Base-by-base conservation (phyloP, 345 rosid genomes). In the Moricandia arvensis region DNA sequence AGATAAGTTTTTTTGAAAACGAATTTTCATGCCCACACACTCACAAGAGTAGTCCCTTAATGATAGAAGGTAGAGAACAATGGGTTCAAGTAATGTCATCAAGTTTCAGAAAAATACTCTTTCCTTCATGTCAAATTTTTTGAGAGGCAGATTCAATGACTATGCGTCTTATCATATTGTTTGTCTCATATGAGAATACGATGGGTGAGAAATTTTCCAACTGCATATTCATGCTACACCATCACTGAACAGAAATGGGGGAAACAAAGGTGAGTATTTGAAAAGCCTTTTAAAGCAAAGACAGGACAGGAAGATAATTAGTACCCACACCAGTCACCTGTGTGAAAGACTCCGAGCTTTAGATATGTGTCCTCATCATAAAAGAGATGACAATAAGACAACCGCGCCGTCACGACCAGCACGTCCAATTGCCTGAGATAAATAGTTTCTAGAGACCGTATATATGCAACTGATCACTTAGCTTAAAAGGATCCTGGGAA, bases 351-450 rank as follows among this genome's bases (percentile, higher is more conserved):
- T 92, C 47, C 97, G 91, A 73, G 93, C 88, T 90, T 92, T 85
- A 83, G 86, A 78, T 86, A 91, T 58, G 91, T 91, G 47, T 38
- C 21, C 57, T 88, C 92, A 72, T 95, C 97, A 55, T 82, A 87
- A 83, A 90, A 85, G 55, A 95, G 90, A 89, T 90, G 97, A 77
- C 99, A 95, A 77, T 84, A 82, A 51, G 97, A 85, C 82, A 87
- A 80, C 71, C 90, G 83, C 66, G n/a, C 97, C 99, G 74, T 95
- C 96, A 8, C 99, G 86, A 80, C 99, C 99, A 77, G 97, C 95
- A 63, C 97, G 93, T 3, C 99, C 99, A 75, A 86, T 89, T 85
- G 89, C 99, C 99, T 95, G 54, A 67, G 31, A 73, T 30, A 67
- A 7, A 63, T 60, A 79, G 62, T 47, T 78, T 64, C 24, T 55